Conservation (phyloP, 495 filamentous ascomycete species). For the Tuber microsphaerosporum region DNA sequence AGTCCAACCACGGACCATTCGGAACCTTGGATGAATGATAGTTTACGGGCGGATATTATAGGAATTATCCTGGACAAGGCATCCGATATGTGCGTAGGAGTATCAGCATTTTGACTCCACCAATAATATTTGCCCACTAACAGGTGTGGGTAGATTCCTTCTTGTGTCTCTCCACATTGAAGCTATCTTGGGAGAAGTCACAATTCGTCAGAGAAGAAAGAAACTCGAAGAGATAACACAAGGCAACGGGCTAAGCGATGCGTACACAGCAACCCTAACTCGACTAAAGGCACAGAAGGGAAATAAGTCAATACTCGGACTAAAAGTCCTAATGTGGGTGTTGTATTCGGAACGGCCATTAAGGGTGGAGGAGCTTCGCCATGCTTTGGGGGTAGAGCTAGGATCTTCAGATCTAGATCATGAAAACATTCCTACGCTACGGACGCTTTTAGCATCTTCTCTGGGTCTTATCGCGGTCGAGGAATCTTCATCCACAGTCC, state of each 20-base stretch:
- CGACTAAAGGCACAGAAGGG: background rate
- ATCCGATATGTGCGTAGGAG: background rate
- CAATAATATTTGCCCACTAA: background rate
- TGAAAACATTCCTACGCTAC: background rate
- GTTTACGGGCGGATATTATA: too few species aligned
- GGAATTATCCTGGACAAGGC: background rate
- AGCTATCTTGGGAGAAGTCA: background rate
- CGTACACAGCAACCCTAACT: background rate
- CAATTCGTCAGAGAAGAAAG: background rate
- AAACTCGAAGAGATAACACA: background rate
- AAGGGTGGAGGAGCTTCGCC: background rate
- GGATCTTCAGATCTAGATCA: background rate
- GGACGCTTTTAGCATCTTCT: too few species aligned
- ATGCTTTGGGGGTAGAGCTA: background rate
- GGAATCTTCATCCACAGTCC: background rate
- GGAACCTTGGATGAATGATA: too few species aligned
- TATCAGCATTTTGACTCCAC: background rate
- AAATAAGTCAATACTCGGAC: background rate
- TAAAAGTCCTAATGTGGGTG: background rate
- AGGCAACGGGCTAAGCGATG: background rate
- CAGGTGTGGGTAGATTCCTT: background rate
- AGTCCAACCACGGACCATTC: too few species aligned
- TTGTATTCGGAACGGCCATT: background rate
- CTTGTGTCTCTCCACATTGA: background rate
- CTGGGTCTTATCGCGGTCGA: too few species aligned